These are phyloP conservation scores for Spergularia marina DNA, from an alignment of 148 eudicot species.

Conservation along the genomic window DNA sequence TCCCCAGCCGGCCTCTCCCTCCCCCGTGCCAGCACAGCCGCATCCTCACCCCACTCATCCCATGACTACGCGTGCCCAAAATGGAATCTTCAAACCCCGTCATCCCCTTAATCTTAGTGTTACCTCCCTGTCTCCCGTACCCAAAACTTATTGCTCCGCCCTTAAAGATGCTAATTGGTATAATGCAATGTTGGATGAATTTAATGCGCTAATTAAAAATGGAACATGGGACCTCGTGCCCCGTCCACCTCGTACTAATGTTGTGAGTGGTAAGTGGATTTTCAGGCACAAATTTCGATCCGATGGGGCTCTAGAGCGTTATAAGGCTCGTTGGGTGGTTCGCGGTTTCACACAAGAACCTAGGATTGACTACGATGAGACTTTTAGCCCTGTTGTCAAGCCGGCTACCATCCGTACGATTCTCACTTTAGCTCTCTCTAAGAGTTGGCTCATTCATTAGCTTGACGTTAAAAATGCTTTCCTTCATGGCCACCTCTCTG, in stretches of 20 bases:
- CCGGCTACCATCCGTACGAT: not conserved
- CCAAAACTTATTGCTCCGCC: not conserved
- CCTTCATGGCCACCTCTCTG: not conserved
- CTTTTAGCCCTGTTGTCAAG: slow-evolving; percentile 2
- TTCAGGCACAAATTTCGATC: not conserved
- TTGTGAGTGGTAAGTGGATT: not conserved
- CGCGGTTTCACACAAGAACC: not conserved
- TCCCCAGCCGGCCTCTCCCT: too few relatives aligned
- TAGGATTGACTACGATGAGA: not conserved
- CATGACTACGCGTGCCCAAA: too few relatives aligned
- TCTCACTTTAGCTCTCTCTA: not conserved
- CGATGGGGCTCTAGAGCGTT: not conserved
- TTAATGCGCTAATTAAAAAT: not conserved
- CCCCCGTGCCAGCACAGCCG: too few relatives aligned
- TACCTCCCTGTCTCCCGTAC: too few relatives aligned
- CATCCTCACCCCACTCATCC: too few relatives aligned
- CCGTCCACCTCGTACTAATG: too few relatives aligned
- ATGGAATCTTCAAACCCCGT: too few relatives aligned
- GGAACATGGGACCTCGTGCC: not conserved
- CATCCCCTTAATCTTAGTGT: too few relatives aligned
- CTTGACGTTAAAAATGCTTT: too few relatives aligned
- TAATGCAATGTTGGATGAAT: not conserved
- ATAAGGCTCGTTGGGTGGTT: not conserved
- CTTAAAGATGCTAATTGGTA: not conserved
- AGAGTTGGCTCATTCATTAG: not conserved